Evolutionary conservation across 1,139 yeast species (phyloP).

Genomic region (Yarrowia galli): DNA sequence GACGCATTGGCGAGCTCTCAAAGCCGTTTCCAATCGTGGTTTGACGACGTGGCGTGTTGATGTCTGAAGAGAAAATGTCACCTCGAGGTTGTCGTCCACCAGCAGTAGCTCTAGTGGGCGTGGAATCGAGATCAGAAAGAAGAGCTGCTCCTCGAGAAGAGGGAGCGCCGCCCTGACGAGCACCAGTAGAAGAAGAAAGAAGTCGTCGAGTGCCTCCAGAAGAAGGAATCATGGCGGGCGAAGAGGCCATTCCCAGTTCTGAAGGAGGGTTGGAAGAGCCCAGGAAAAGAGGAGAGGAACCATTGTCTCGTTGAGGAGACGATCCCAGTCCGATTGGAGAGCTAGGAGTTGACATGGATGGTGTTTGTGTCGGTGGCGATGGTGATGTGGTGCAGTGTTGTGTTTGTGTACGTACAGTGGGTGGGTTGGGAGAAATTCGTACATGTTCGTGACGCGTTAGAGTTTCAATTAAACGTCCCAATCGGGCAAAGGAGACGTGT

Average conservation of each 20-base stretch:
- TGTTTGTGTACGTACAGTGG: neutral
- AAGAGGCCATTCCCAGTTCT: constrained; percentile 6
- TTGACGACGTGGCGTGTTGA: constrained; percentile 60
- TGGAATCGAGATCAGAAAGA: constrained; percentile 18
- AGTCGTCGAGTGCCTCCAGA: constrained; percentile 13
- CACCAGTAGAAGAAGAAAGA: constrained; percentile 15
- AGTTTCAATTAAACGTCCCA: constrained; percentile 27
- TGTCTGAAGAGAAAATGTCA: constrained; percentile 64
- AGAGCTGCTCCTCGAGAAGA: constrained; percentile 16
- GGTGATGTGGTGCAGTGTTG: neutral
- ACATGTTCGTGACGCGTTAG: constrained; percentile 10
- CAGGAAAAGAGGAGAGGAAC: constrained; percentile 6
- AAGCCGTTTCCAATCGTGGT: constrained; percentile 44
- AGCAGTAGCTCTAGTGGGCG: constrained; percentile 11
- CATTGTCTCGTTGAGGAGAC: constrained; percentile 4
- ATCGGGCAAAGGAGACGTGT: constrained; percentile 30
- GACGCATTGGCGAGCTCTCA: constrained; percentile 39
- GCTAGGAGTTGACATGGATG: constrained; percentile 9
- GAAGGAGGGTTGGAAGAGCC: constrained; percentile 13
- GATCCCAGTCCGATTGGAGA: constrained; percentile 23
- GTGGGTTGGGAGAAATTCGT: neutral
- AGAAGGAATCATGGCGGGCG: neutral
- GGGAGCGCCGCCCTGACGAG: neutral
- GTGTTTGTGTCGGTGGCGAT: no score
- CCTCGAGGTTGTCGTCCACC: constrained; percentile 54